Evolutionary conservation across 345 rosid genomes (phyloP).

Genomic region (Litchi chinensis): DNA sequence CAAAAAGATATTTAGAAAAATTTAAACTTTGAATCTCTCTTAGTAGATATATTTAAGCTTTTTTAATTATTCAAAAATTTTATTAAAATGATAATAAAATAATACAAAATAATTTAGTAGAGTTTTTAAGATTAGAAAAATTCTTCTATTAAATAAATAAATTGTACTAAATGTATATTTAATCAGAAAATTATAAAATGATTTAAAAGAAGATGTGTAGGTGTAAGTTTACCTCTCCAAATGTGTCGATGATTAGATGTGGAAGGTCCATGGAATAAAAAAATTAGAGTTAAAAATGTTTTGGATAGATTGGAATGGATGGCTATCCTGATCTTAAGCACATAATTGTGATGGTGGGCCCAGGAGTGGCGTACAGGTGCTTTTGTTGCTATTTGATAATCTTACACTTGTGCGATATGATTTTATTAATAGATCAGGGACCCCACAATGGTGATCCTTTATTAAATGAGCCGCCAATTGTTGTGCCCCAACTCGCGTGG

Average conservation of each 20-base stretch:
- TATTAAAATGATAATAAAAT: too few relatives aligned
- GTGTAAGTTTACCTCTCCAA: neutral
- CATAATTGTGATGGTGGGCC: slow-evolving; percentile 17
- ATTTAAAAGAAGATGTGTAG: neutral
- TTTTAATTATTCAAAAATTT: too few relatives aligned
- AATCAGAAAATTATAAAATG: too few relatives aligned
- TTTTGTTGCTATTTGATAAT: neutral
- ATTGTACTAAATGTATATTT: too few relatives aligned
- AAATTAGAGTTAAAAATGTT: neutral
- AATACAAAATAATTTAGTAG: too few relatives aligned
- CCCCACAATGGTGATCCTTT: neutral
- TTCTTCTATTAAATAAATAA: too few relatives aligned
- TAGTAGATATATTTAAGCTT: too few relatives aligned
- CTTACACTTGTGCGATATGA: slow-evolving; percentile 9
- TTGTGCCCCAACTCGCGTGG: slow-evolving; percentile 29
- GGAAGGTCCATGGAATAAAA: neutral
- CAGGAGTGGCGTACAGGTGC: neutral
- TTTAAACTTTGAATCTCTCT: too few relatives aligned
- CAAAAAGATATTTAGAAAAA: too few relatives aligned
- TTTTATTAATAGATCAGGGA: neutral
- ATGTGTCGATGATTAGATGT: neutral
- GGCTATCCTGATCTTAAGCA: neutral
- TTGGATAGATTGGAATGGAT: neutral
- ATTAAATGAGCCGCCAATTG: slow-evolving; percentile 12
- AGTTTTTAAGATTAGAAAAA: too few relatives aligned